A percentile compares a stretch with the other conserved stretches of the same genome.
phyloP scores from a whole-genome alignment of 2,329 filamentous ascomycete species.

The Nannizzia gypsea region DNA sequence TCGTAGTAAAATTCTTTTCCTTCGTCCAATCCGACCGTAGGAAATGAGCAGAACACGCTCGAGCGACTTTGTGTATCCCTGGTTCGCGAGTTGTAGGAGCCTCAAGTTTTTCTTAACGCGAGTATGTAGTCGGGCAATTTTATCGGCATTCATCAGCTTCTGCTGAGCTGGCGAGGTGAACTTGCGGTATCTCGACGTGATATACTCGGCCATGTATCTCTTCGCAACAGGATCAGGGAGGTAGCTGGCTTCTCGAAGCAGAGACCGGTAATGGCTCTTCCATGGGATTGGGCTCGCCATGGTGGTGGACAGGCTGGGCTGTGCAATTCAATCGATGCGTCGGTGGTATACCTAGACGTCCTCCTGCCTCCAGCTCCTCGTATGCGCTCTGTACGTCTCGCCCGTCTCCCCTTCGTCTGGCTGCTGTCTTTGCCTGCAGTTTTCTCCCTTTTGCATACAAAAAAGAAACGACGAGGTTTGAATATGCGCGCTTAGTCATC shows the following conservation, averaged over 20 bases:
- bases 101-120: conserved; percentile 30
- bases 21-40: conserved; percentile 46
- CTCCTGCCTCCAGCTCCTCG: not conserved
- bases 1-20: conserved; percentile 39
- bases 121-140: conserved; percentile 15
- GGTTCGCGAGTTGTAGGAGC: conserved; percentile 41
- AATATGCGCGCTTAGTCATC: conserved; percentile 9
- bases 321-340: not conserved
- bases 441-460: not conserved
- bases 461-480: not conserved
- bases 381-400: not conserved
- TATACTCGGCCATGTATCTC: conserved; percentile 38
- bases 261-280: conserved; percentile 42
- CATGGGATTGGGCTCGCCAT: conserved; percentile 17
- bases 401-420: not conserved
- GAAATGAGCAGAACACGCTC: conserved; percentile 42
- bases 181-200: conserved; percentile 39
- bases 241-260: conserved; percentile 49
- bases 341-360: too few relatives aligned
- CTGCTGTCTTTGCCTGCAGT: not conserved
- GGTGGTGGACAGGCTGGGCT: not conserved
- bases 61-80: conserved; percentile 41
- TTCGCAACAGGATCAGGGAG: conserved; percentile 47
- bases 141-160: not conserved
- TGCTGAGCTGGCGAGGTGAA: conserved; percentile 16